Evolutionary conservation across 2,329 filamentous ascomycete species (phyloP).

Genomic region (Tricladium varicosporioides): DNA sequence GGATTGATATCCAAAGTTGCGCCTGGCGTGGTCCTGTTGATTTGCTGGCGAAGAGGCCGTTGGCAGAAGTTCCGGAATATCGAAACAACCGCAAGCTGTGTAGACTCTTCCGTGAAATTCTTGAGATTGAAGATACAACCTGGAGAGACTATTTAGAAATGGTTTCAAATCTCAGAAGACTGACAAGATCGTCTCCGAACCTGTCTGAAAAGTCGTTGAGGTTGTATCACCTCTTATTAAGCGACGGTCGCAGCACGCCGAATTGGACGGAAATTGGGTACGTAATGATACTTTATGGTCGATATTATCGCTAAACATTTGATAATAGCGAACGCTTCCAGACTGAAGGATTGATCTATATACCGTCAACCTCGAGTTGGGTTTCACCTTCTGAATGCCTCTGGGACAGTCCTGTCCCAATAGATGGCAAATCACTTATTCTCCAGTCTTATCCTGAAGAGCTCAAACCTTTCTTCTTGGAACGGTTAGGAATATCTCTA

Average conservation of each 20-base stretch:
- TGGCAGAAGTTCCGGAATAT: constrained; percentile 15
- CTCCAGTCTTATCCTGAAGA: constrained; percentile 7
- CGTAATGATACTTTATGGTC: background rate
- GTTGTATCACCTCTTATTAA: constrained; percentile 10
- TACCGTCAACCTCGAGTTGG: constrained; percentile 10
- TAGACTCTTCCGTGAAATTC: constrained; percentile 11
- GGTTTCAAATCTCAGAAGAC: constrained; percentile 7
- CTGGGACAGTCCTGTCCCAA: constrained; percentile 21
- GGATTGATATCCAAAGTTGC: constrained; percentile 15
- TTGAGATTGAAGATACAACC: constrained; percentile 17
- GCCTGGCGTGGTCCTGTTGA: constrained; percentile 18
- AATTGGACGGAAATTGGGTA: constrained; percentile 2
- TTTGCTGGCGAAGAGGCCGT: constrained; percentile 14
- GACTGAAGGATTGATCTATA: constrained; percentile 15
- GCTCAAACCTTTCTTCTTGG: constrained; percentile 11
- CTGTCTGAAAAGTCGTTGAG: background rate
- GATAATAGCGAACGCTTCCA: constrained; percentile 12
- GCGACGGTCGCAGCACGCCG: background rate
- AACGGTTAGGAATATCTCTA: constrained; percentile 15
- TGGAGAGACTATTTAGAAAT: constrained; percentile 17
- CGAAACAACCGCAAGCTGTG: constrained; percentile 11
- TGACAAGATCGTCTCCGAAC: background rate
- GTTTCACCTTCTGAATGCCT: constrained; percentile 21
- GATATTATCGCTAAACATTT: constrained; percentile 3
- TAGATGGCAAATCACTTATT: constrained; percentile 14